A percentile compares a stretch with the other conserved stretches of the same genome.
Evolutionary conservation across 305 asterid genomes (phyloP).

Genomic region (Euphrasia arctica): DNA sequence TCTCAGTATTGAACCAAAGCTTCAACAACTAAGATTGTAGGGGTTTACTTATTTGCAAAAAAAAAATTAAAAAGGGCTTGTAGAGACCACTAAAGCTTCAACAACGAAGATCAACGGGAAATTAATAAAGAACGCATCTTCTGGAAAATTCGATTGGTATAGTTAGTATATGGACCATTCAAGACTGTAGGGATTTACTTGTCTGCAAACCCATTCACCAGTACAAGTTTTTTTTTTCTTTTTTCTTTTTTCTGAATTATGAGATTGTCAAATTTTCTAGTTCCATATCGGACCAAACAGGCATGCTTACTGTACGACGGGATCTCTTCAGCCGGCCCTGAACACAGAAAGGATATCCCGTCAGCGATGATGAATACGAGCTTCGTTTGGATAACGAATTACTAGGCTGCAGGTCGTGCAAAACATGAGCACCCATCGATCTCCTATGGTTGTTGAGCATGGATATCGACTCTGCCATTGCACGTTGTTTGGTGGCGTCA

Average conservation of each 20-base stretch:
- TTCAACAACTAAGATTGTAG: too few relatives aligned
- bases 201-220: too few relatives aligned
- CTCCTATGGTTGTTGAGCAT: conserved; percentile 33
- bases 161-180: too few relatives aligned
- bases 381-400: conserved; percentile 42
- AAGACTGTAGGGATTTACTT: too few relatives aligned
- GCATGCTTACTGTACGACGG: conserved; percentile 38
- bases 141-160: too few relatives aligned
- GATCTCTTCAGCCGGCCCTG: conserved; percentile 31
- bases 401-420: conserved; percentile 34
- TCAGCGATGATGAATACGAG: conserved; percentile 36
- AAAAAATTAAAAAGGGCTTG: too few relatives aligned
- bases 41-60: too few relatives aligned
- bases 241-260: neutral
- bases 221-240: too few relatives aligned
- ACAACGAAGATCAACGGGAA: too few relatives aligned
- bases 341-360: conserved; percentile 35
- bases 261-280: conserved; percentile 23
- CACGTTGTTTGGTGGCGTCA: conserved; percentile 70
- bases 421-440: conserved; percentile 28
- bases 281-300: conserved; percentile 24
- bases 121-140: too few relatives aligned
- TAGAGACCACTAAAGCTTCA: too few relatives aligned
- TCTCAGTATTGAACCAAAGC: conserved; percentile 72
- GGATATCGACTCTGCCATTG: conserved; percentile 45